These are phyloP conservation scores for Termitomyces sp. DNA, from an alignment of 768 basidiomycete species.

Conservation along the genomic window DNA sequence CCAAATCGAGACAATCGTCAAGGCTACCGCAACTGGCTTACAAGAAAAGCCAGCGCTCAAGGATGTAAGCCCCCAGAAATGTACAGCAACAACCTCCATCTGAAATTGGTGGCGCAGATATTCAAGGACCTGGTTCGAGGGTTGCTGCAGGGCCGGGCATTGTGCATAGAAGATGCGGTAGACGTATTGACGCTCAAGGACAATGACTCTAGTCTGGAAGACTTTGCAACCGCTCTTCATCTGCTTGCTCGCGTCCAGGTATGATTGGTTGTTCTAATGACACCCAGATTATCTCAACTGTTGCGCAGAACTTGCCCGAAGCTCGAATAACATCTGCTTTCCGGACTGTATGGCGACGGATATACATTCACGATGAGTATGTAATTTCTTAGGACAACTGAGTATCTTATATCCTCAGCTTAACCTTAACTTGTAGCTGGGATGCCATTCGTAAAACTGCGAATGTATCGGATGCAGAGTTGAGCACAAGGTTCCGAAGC, in stretches of 20 bases:
- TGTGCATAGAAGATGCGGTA: constrained; percentile 74
- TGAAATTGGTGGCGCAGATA: constrained; percentile 32
- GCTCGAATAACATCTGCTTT: constrained; percentile 64
- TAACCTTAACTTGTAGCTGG: constrained; percentile 52
- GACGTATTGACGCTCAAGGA: constrained; percentile 87
- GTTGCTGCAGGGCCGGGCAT: constrained; percentile 66
- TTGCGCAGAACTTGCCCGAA: constrained; percentile 57
- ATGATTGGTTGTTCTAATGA: constrained; percentile 11
- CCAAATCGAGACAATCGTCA: constrained; percentile 60
- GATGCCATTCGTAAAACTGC: constrained; percentile 64
- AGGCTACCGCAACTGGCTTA: constrained; percentile 43
- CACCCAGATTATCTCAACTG: background rate
- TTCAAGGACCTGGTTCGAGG: constrained; percentile 66
- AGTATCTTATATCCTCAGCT: background rate
- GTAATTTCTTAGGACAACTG: constrained; percentile 19
- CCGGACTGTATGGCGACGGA: constrained; percentile 78
- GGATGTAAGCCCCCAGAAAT: constrained; percentile 29
- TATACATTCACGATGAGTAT: constrained; percentile 87
- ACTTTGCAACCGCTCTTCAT: constrained; percentile 66
- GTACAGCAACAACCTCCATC: background rate
- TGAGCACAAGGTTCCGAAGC: constrained; percentile 61
- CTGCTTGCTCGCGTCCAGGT: constrained; percentile 55
- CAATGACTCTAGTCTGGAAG: constrained; percentile 51
- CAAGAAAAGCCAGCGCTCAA: constrained; percentile 46
- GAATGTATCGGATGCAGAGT: constrained; percentile 70